phyloP scores from a whole-genome alignment of 2,329 filamentous ascomycete species.

The Aureobasidium sp. region DNA sequence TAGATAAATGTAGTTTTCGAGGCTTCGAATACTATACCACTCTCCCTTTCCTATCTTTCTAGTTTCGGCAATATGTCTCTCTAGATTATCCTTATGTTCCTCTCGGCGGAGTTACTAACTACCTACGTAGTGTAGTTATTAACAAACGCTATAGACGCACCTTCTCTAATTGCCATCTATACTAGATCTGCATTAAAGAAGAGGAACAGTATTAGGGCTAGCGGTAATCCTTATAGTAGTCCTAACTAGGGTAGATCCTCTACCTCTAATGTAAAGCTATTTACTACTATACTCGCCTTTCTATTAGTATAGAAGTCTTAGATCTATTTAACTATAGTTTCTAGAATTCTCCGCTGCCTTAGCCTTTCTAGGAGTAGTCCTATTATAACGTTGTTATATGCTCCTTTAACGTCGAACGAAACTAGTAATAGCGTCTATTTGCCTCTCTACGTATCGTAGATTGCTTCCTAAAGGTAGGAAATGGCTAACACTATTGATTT shows the following conservation, averaged over 20 bases:
- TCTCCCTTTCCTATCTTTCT: constrained; percentile 15
- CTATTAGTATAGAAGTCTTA: background rate
- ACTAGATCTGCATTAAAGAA: constrained; percentile 26
- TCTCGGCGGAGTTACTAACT: constrained; percentile 8
- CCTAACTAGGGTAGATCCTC: background rate
- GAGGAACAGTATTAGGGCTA: constrained; percentile 17
- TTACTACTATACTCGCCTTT: background rate
- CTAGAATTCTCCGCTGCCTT: background rate
- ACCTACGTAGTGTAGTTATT: constrained; percentile 23
- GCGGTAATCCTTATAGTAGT: background rate
- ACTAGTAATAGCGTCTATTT: constrained; percentile 27
- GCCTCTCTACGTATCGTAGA: constrained; percentile 24
- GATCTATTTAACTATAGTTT: background rate
- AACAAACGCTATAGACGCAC: constrained; percentile 21
- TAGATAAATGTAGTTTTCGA: constrained; percentile 25
- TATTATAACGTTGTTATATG: background rate
- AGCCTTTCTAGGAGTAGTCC: background rate
- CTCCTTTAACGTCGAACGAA: constrained; percentile 28
- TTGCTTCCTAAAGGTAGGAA: constrained; percentile 22
- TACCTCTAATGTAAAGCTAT: background rate
- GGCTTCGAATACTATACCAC: constrained; percentile 26
- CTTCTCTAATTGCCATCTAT: constrained; percentile 12
- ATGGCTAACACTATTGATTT: constrained; percentile 29
- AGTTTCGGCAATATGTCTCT: constrained; percentile 13
- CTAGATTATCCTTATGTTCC: constrained; percentile 17